phyloP scores from a whole-genome alignment of 1,284 basidiomycete genomes.

The Rhodotorula mucilaginosa region DNA sequence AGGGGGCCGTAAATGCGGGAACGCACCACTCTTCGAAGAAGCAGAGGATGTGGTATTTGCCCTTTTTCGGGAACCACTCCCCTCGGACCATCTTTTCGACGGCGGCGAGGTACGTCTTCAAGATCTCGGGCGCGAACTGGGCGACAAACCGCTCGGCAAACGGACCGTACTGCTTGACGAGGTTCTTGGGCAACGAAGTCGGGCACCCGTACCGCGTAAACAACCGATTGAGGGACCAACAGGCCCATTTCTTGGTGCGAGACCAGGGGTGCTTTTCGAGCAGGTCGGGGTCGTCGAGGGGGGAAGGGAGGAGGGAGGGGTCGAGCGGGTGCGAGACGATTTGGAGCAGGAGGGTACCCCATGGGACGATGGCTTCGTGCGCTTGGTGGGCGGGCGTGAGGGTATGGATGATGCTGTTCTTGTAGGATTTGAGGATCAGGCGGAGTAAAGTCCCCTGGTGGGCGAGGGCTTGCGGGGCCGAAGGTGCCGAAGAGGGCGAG shows the following conservation, averaged over 20 bases:
- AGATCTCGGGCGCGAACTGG: slow-evolving; percentile 76
- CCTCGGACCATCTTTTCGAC: slow-evolving; percentile 63
- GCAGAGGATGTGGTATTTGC: slow-evolving; percentile 72
- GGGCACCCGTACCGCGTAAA: slow-evolving; percentile 70
- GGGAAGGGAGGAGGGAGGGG: slow-evolving; percentile 58
- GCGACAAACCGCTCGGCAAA: slow-evolving; percentile 76
- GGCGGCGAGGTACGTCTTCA: slow-evolving; percentile 72
- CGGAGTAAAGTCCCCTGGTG: slow-evolving; percentile 62
- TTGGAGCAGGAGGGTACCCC: slow-evolving; percentile 76
- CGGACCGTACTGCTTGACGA: slow-evolving; percentile 61
- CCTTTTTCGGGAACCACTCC: slow-evolving; percentile 74
- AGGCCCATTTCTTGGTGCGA: slow-evolving; percentile 87
- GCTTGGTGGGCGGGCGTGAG: slow-evolving; percentile 71
- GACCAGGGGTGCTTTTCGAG: slow-evolving; percentile 77
- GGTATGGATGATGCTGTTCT: slow-evolving; percentile 68
- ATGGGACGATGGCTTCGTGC: slow-evolving; percentile 68
- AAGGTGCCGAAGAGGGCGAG: slow-evolving; percentile 41
- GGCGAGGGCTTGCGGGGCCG: slow-evolving; percentile 52
- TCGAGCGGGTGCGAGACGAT: slow-evolving; percentile 69
- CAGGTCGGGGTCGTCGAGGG: slow-evolving; percentile 63
- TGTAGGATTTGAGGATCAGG: slow-evolving; percentile 77
- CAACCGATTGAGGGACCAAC: slow-evolving; percentile 54
- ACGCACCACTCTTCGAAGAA: slow-evolving; percentile 81
- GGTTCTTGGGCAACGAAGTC: slow-evolving; percentile 69
- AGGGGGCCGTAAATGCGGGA: neutral